These are phyloP conservation scores for Dinochytrium kinnereticum DNA, from an alignment of 371 early-diverging fungal genomes.

Conservation along the genomic window DNA sequence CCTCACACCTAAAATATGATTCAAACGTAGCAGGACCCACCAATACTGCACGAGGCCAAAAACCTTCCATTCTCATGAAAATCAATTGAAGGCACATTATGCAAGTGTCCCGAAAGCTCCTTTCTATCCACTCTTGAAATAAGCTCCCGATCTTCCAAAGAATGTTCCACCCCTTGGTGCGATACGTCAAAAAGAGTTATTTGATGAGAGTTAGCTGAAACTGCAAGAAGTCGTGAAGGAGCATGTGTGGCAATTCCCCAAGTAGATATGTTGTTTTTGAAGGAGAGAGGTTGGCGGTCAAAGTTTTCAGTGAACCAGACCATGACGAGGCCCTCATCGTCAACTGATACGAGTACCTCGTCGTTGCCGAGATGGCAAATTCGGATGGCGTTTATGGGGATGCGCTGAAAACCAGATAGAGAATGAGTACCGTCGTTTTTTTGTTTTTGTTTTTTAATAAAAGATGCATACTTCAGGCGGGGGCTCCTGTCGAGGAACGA, in stretches of 20 bases:
- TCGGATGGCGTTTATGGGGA: constrained; percentile 65
- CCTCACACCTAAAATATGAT: neutral
- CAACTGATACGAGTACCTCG: constrained; percentile 59
- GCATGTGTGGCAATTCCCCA: constrained; percentile 71
- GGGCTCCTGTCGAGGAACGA: neutral
- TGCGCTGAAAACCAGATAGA: neutral
- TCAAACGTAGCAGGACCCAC: constrained; percentile 6
- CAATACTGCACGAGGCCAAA: constrained; percentile 66
- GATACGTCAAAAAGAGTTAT: constrained; percentile 61
- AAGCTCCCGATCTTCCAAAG: constrained; percentile 26
- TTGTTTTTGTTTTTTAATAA: neutral
- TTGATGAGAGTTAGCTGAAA: constrained; percentile 62
- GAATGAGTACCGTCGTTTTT: neutral
- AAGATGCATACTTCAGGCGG: no score
- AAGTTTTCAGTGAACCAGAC: constrained; percentile 60
- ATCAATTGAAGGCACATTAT: constrained; percentile 69
- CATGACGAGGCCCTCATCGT: constrained; percentile 58
- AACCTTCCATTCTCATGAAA: constrained; percentile 61
- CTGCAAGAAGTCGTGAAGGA: constrained; percentile 60
- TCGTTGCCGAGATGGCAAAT: constrained; percentile 53
- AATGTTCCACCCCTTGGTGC: neutral
- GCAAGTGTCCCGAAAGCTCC: constrained; percentile 55
- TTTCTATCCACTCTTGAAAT: constrained; percentile 18
- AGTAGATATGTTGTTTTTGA: constrained; percentile 52
- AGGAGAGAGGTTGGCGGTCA: constrained; percentile 50